Evolutionary conservation across 352 stramenopile species (phyloP).

Genomic region (Phytopythium chamaehyphon): DNA sequence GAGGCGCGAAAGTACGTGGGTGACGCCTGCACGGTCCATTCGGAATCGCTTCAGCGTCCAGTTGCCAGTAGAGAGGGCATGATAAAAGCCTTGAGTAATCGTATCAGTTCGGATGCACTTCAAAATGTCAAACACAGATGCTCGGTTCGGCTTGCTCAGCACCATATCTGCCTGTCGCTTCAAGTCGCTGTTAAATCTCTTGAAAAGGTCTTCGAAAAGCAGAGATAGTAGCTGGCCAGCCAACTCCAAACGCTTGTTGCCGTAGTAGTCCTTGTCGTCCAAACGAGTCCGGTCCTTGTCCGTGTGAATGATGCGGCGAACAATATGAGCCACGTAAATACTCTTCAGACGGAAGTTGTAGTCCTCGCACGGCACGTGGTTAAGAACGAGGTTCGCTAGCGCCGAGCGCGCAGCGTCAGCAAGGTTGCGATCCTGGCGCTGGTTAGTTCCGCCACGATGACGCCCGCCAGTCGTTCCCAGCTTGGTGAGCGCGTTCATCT

Average conservation of each 20-base stretch:
- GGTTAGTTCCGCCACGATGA: constrained; percentile 22
- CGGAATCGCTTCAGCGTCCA: constrained; percentile 99
- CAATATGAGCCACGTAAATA: constrained; percentile 98
- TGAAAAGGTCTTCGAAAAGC: constrained; percentile 99
- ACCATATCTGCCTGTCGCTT: constrained; percentile 98
- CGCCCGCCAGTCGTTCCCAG: constrained; percentile 39
- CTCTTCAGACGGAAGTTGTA: constrained; percentile 98
- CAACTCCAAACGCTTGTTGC: constrained; percentile 99
- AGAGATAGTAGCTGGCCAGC: constrained; percentile 97
- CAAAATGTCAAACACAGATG: constrained; percentile 98
- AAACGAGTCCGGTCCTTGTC: constrained; percentile 87
- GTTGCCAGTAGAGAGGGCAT: constrained; percentile 91
- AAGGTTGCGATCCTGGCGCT: constrained; percentile 51
- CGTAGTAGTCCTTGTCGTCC: constrained; percentile 99
- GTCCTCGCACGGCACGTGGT: constrained; percentile 97
- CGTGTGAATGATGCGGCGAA: constrained; percentile 88
- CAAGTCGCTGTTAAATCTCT: constrained; percentile 98
- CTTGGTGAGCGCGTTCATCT: constrained; percentile 89
- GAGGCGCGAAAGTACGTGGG: constrained; percentile 96
- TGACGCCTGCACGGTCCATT: constrained; percentile 98
- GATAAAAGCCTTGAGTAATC: constrained; percentile 94
- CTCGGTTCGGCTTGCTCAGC: constrained; percentile 96
- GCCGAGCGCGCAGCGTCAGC: constrained; percentile 97
- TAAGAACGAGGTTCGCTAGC: constrained; percentile 97
- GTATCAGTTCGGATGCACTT: constrained; percentile 97